phyloP scores from a whole-genome alignment of 192 early-diverging fungal species.

The Kickxella alabastrina region DNA sequence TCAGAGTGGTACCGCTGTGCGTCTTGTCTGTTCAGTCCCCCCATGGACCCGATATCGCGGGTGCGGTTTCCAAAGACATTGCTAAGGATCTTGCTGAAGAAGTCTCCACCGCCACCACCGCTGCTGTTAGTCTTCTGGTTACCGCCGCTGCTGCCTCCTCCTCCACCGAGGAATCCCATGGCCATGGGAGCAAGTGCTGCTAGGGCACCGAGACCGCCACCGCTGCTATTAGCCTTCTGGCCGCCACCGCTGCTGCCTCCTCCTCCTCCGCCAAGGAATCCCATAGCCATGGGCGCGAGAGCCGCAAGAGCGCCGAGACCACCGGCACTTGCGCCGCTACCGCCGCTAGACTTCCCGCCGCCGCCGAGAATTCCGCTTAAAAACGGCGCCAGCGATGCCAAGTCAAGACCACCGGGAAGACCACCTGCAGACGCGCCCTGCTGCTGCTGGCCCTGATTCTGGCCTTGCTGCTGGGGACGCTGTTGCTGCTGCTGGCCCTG shows the following conservation, averaged over 20 bases:
- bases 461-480: neutral
- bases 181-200: constrained; percentile 41
- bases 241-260: constrained; percentile 22
- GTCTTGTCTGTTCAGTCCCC: constrained; percentile 12
- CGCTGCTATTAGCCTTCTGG: constrained; percentile 8
- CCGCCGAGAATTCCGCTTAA: constrained; percentile 38
- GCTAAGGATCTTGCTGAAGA: constrained; percentile 43
- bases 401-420: constrained; percentile 28
- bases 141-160: constrained; percentile 5
- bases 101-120: constrained; percentile 20
- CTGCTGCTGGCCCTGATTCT: neutral
- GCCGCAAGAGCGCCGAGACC: constrained; percentile 40
- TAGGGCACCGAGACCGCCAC: constrained; percentile 27
- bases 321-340: constrained; percentile 10
- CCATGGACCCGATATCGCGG: constrained; percentile 30
- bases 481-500: constrained; percentile 2
- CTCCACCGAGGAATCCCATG: constrained; percentile 36
- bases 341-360: constrained; percentile 3
- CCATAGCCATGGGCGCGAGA: constrained; percentile 33
- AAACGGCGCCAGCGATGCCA: constrained; percentile 33
- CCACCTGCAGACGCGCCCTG: constrained; percentile 7
- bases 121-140: constrained; percentile 5
- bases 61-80: constrained; percentile 45
- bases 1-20: constrained; percentile 17
- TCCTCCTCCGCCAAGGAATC: constrained; percentile 41